Evolutionary conservation across 2,329 filamentous ascomycete genomes (phyloP), one percentile per base, ranked within the genome.

Genomic region (Alternaria longipes): DNA sequence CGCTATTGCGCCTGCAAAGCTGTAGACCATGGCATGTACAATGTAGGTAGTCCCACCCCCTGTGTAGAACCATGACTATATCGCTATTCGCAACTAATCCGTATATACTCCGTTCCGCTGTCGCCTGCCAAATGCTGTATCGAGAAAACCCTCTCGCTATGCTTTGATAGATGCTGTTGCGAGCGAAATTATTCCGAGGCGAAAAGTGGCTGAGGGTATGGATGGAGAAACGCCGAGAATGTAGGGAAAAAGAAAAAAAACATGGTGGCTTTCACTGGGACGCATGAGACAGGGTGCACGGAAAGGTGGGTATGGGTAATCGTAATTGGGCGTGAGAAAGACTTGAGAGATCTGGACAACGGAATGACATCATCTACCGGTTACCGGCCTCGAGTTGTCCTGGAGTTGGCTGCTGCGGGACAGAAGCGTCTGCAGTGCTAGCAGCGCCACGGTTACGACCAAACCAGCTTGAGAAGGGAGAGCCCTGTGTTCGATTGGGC

Each of bases 331-430:
- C 57, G 22, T 60, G 38, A 60, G 22, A 56, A 44, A 9, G 46
- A n/a, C 11, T 49, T 11, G 18, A 36, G 30, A 50, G n/a, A 26
- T 50, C 14, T 50, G 46, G 20, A 24, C 36, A 24, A 38, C 22
- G 8, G 38, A 20, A 50, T 45, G 30, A 24, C 41, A 22, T 14
- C 41, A 38, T 57, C 63, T 67, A 77, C 68, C 75, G 71, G 52
- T 69, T 74, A 41, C 74, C 76, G 49, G 76, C 75, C 62, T 79
- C 76, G 44, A 79, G 76, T 63, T 79, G 76, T 41, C 63, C 65
- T n/a, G 76, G 76, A 3, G 76, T 78, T 26, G 74, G 69, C 41
- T 73, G 70, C 9, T 68, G 44, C 4, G 55, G 51, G 18, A 60
- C 60, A 41, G 58, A 58, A 28, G 54, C 59, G 26, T 71, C 65